Evolutionary conservation across 306 rosid species (phyloP), one percentile per base, ranked within the genome.

Genomic region (Neltuma alba): DNA sequence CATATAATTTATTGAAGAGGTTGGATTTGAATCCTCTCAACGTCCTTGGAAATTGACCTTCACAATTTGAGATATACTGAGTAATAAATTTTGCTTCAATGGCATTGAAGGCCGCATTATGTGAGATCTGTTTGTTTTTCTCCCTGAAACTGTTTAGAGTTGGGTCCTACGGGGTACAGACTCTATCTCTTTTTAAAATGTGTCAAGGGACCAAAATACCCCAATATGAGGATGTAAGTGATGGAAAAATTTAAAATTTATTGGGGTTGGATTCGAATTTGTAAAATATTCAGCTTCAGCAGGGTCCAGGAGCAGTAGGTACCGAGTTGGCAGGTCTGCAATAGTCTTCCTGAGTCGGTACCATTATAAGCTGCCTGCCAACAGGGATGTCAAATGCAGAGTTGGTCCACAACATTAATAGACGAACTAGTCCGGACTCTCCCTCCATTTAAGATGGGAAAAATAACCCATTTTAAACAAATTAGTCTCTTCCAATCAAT

Each of bases 191-290:
- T 0, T 62, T 14, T 63, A 1, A 18, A 74, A 33, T 33, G 20
- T 74, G 14, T 21, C 52, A 44, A n/a, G 30, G 42, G 80, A 72
- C 87, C 66, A 66, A 76, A 72, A 70, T 76, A 54, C 80, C 82
- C 84, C 76, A 27, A 34, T 30, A 41, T 68, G 54, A 38, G 70
- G 28, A 44, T 33, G 45, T 23, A 36, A 66, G 33, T 45, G 44
- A 64, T 25, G 40, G 38, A 36, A 73, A 20, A 12, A 63, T 15
- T 6, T 31, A 63, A 33, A 63, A 6, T 31, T 34, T 6, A 31
- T 7, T 34, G 13, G 70, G 70, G 42, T 20, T 64, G 27, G 34
- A 34, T 64, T 31, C 9, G 10, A 31, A 33, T 2, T 33, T 63
- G 3, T 33, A 31, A 33, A n/a, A 31, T 33, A 25, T 33, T 63